phyloP scores from a whole-genome alignment of 1,284 basidiomycete genomes.

The Sanghuangporus baumii region DNA sequence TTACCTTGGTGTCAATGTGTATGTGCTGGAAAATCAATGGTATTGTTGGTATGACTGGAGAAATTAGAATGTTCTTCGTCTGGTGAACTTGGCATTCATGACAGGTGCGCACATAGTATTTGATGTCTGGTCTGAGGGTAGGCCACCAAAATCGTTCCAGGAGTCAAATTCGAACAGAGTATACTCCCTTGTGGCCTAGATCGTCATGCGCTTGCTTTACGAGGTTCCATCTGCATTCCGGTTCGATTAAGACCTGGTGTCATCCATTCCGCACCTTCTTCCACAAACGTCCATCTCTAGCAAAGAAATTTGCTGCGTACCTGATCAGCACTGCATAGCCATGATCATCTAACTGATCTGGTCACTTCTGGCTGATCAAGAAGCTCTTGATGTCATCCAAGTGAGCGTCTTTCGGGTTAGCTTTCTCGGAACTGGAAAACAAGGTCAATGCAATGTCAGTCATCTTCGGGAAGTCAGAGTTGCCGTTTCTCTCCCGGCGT shows the following conservation, averaged over 20 bases:
- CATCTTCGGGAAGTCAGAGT: no score
- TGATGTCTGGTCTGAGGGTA: constrained; percentile 24
- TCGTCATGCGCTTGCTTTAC: constrained; percentile 23
- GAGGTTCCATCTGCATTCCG: background rate
- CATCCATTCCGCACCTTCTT: background rate
- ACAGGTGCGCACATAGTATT: constrained; percentile 31
- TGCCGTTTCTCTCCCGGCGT: no score
- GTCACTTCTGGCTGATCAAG: background rate
- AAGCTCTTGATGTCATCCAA: background rate
- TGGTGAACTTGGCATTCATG: constrained; percentile 28
- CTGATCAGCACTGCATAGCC: background rate
- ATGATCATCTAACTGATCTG: no score
- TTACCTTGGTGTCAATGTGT: constrained; percentile 29
- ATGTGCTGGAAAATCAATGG: constrained; percentile 27
- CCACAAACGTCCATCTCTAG: background rate
- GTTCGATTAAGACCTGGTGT: background rate
- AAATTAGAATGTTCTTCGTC: constrained; percentile 25
- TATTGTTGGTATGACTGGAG: background rate
- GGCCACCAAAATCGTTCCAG: constrained; percentile 28
- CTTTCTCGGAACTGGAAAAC: no score
- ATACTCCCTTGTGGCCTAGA: constrained; percentile 24
- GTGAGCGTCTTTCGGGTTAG: background rate
- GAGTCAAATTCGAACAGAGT: constrained; percentile 11
- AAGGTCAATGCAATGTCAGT: no score
- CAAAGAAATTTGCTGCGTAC: background rate